A percentile compares a stretch with the other conserved stretches of the same genome.
Conservation (phyloP, 768 basidiomycete species). For the Mycena indigotica region DNA sequence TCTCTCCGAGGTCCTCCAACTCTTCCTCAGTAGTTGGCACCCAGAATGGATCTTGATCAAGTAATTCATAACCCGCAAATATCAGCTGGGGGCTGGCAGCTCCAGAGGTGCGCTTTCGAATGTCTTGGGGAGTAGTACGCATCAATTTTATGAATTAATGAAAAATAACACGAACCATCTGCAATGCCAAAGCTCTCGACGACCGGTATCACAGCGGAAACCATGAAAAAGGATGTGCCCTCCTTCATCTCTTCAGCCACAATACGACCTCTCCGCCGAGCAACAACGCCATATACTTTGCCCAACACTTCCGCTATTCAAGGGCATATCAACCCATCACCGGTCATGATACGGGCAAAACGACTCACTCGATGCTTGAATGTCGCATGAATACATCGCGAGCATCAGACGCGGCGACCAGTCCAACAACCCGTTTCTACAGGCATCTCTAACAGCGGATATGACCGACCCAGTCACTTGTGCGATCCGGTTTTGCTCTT, state of each 20-base stretch:
- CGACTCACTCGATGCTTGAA: constrained; percentile 90
- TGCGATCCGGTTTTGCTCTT: constrained; percentile 78
- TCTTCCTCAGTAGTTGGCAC: constrained; percentile 97
- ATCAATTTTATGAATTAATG: background rate
- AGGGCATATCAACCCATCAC: constrained; percentile 18
- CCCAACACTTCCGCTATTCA: constrained; percentile 91
- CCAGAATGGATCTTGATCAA: constrained; percentile 97
- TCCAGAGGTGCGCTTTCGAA: constrained; percentile 93
- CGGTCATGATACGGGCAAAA: constrained; percentile 2
- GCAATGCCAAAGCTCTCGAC: constrained; percentile 98
- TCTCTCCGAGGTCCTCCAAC: constrained; percentile 94
- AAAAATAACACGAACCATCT: constrained; percentile 63
- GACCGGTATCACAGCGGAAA: constrained; percentile 88
- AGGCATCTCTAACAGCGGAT: constrained; percentile 86
- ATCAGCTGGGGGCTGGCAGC: constrained; percentile 97
- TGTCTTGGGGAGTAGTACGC: constrained; percentile 56
- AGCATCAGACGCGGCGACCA: constrained; percentile 98
- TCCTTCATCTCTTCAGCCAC: constrained; percentile 99
- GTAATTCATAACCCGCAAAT: constrained; percentile 86
- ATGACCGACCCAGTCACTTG: constrained; percentile 91
- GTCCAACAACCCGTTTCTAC: constrained; percentile 85
- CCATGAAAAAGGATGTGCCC: constrained; percentile 91
- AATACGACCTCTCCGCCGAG: constrained; percentile 87
- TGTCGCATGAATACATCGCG: constrained; percentile 99
- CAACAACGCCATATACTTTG: constrained; percentile 95